Evolutionary conservation across 352 stramenopile genomes (phyloP), one percentile per base, ranked within the genome.

Genomic region (Pythium aphanidermatum): DNA sequence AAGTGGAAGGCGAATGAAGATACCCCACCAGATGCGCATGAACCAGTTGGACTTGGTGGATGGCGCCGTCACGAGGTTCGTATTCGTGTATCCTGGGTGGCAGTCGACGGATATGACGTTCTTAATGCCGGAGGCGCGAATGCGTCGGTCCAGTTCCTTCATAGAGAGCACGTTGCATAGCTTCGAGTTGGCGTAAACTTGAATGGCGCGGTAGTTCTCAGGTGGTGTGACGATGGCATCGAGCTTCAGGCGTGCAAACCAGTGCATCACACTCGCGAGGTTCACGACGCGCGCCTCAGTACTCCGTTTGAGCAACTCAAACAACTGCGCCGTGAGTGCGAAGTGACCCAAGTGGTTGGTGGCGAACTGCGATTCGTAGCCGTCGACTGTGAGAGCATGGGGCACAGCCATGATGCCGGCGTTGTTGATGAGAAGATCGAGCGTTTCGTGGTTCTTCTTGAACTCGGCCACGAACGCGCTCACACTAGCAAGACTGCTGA

Each of bases 161-260:
- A 61, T 73, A 47, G 77, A 81, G 0, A 81, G 40, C 19, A 77
- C 29, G 48, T 79, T 80, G 42, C 38, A 68, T 2, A 83, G 37
- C 48, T 83, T 83, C 19, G 66, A 68, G 43, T 73, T 68, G 7
- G 47, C 28, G 40, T 83, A 83, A 4, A 48, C 47, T 11, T 21
- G 16, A 9, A 42, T 34, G 21, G 32, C 32, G 13, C 55, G 37
- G 39, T 63, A 63, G 16, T 69, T 70, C 43, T 60, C 49, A 4
- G 65, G 50, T 9, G 68, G 24, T n/a, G 58, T 70, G 29, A 70
- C 53, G 30, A 83, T 56, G 29, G 42, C 42, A 41, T 56, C 59
- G 24, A 83, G 46, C 23, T 50, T 31, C 34, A 46, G 42, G 38
- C 58, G 58, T 11, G 66, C 63, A 21, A 65, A 38, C 17, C 68